Base-by-base conservation (phyloP, 1,139 yeast species). In the Hyphopichia burtonii region DNA sequence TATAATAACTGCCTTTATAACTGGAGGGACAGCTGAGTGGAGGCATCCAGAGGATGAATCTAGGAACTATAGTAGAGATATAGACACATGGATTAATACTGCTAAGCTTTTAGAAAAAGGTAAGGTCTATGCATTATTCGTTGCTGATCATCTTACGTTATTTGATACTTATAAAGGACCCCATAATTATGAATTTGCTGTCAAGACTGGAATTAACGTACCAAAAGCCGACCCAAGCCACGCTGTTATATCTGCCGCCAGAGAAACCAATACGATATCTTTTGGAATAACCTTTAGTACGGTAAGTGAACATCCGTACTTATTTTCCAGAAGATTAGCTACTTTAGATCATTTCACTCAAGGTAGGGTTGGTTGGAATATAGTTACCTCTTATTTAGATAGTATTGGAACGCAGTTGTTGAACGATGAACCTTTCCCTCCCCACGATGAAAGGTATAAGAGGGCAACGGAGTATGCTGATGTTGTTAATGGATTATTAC, bases 81-180 rank as follows among this genome's bases (percentile, higher is more conserved):
- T 75, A 22, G 71, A 71, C 35, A 68, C 71, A 51, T 74, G 80
- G 80, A 65, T 63, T 11, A 59, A 71, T 36, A 50, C 73, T 16
- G 78, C 78, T 3, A 63, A 71, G 46, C 42, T 68, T 17, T 61
- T 75, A 37, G 80, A 74, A 47, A 61, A 60, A 42, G 80, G 78
- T 3, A 68, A 74, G 48, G 58, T 75, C 41, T 70, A 71, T 47
- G 68, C 69, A 1, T 45, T 74, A 9, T 75, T 75, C 49, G 54
- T 75, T 43, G 80, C 78, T 34, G 80, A 75, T 55, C 72, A 71
- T 3, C 54, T 73, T 18, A 77, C 76, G 4, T 66, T 68, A 3
- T 71, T 66, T 49, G 76, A 71, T 48, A 73, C 67, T 8, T 71
- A 65, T 46, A 63, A 68, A 40, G 72, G 73, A 2, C 72, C 72